Conservation (phyloP, 164 flowering plant genomes). For the Macadamia integrifolia region DNA sequence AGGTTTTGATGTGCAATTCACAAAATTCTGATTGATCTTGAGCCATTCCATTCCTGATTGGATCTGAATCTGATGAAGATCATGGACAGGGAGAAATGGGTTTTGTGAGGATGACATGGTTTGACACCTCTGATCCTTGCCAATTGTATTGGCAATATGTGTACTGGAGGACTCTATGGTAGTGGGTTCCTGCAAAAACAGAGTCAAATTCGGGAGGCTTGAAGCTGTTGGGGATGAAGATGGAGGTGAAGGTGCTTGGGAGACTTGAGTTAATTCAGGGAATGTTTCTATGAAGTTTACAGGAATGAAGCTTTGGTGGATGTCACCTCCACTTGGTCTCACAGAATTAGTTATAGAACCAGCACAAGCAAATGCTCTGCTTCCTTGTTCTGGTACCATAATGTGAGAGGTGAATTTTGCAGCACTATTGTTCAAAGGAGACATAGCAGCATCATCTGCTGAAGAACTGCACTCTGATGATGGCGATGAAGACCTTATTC, state of each 20-base stretch:
- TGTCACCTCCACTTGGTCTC: constrained; percentile 1
- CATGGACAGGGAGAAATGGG: constrained; percentile 9
- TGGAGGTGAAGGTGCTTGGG: constrained; percentile 20
- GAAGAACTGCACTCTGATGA: constrained; percentile 32
- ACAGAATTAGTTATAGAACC: constrained; percentile 13
- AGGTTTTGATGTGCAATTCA: constrained; percentile 14
- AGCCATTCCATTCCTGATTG: constrained; percentile 29
- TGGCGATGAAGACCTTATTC: constrained; percentile 5
- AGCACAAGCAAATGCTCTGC: not conserved
- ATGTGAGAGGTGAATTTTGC: constrained; percentile 18
- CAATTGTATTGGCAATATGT: constrained; percentile 8
- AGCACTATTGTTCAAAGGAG: constrained; percentile 8
- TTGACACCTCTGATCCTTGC: constrained; percentile 6
- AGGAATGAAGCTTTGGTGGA: constrained; percentile 20
- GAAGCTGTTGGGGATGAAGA: constrained; percentile 14
- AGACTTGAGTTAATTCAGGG: constrained; percentile 20
- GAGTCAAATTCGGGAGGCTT: constrained; percentile 32
- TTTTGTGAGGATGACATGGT: not conserved
- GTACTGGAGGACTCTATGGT: not conserved
- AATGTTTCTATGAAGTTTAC: constrained; percentile 38
- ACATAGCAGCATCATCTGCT: constrained; percentile 4
- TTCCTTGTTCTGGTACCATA: constrained; percentile 4
- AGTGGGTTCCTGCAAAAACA: constrained; percentile 39
- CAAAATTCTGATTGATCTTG: constrained; percentile 16
- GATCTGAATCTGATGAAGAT: constrained; percentile 18